Conservation (phyloP, 495 filamentous ascomycete genomes). For the Jackrogersella multiformis region DNA sequence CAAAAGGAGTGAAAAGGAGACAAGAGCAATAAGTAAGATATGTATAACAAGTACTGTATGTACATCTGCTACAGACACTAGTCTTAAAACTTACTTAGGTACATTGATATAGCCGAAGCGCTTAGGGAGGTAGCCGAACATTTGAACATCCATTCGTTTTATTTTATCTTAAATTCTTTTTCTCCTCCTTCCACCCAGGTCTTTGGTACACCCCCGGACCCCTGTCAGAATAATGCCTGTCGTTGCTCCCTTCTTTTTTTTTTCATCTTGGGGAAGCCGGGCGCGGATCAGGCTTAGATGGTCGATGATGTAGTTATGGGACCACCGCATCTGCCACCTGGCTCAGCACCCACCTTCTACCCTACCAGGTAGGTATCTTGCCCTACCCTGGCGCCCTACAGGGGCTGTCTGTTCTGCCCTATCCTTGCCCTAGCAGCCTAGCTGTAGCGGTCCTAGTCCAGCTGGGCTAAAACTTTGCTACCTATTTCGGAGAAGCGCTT, state of each 20-base stretch:
- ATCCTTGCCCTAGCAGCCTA: constrained; percentile 39
- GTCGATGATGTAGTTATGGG: constrained; percentile 47
- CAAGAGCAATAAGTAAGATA: not conserved
- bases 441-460: constrained; percentile 38
- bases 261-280: constrained; percentile 45
- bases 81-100: too few species aligned
- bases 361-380: constrained; percentile 22
- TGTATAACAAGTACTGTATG: not conserved
- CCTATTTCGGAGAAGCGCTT: constrained; percentile 24
- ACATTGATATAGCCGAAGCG: constrained; percentile 13
- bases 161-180: constrained; percentile 13
- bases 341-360: constrained; percentile 35
- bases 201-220: constrained; percentile 38
- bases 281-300: constrained; percentile 41
- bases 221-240: constrained; percentile 36
- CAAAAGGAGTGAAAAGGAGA: too few species aligned
- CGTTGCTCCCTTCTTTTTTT: constrained; percentile 25
- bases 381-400: constrained; percentile 28
- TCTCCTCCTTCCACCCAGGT: constrained; percentile 39
- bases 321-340: constrained; percentile 43
- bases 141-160: not conserved
- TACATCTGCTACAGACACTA: too few species aligned
- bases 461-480: constrained; percentile 32
- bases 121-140: constrained; percentile 4
- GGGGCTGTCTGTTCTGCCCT: constrained; percentile 33